phyloP scores from a whole-genome alignment of 2,329 filamentous ascomycete species.

The Plenodomus lindquistii region DNA sequence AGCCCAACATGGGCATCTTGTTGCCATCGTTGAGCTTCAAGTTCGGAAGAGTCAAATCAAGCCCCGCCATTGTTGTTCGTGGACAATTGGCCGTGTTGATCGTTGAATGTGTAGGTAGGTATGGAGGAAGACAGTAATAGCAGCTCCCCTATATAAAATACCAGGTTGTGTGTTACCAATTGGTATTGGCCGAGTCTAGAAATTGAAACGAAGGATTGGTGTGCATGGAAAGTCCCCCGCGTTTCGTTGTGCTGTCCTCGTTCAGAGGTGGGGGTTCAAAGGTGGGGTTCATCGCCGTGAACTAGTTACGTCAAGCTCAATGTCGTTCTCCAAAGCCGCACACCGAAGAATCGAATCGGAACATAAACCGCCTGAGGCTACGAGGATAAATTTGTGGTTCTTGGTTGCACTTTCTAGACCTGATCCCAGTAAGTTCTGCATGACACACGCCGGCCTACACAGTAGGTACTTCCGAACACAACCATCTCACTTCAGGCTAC shows the following conservation, averaged over 20 bases:
- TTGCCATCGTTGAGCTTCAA: constrained; percentile 75
- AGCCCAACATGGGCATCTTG: constrained; percentile 72
- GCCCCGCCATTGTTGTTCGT: constrained; percentile 46
- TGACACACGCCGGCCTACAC: too few species aligned
- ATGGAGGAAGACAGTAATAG: too few species aligned
- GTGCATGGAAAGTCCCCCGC: neutral
- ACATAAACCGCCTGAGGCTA: too few species aligned
- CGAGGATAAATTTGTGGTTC: too few species aligned
- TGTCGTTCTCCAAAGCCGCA: neutral
- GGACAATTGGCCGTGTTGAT: neutral
- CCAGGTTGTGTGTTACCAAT: neutral
- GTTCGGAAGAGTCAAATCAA: constrained; percentile 56
- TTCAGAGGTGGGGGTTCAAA: too few species aligned
- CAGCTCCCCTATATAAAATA: too few species aligned
- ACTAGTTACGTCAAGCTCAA: constrained; percentile 5
- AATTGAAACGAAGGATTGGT: neutral
- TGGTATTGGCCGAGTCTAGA: neutral
- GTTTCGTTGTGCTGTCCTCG: neutral
- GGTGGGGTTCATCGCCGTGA: constrained; percentile 6
- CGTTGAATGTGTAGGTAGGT: neutral
- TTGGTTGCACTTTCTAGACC: too few species aligned
- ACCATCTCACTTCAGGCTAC: too few species aligned
- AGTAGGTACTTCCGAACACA: too few species aligned
- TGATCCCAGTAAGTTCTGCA: too few species aligned
- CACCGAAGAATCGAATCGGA: too few species aligned